Evolutionary conservation across 2,329 filamentous ascomycete genomes (phyloP), one percentile per base, ranked within the genome.

Genomic region (Ascocoryne sarcoides): DNA sequence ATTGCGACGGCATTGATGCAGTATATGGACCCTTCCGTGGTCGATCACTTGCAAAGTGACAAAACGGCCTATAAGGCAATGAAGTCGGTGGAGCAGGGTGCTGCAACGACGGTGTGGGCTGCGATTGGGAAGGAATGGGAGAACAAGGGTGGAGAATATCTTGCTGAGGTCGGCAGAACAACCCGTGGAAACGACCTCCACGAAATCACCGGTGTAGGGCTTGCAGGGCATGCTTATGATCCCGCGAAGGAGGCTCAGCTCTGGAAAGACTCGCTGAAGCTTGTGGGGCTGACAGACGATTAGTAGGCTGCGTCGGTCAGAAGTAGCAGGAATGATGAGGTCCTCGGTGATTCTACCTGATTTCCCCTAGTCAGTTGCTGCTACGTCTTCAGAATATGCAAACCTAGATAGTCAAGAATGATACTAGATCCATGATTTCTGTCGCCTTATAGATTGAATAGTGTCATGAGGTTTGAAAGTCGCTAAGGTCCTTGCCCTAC

Each of bases 61-160:
- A 14, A 32, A 16, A 32, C 8, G 15, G 10, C 15, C 15, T 32
- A n/a, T 7, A 32, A 32, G 14, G 14, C 7, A 7, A n/a, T 47
- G 51, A 37, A 57, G 49, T 48, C 19, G 45, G 49, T 20, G 43
- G 28, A 20, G 14, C n/a, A 26, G 4, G 37, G 18, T 4, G 35
- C 35, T 15, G 21, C 35, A 29, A 37, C 35, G 5, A 28, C 53
- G 4, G 60, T 67, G 2, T 64, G 56, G 52, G 64, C 64, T 0
- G 65, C 62, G 8, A 23, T 44, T 33, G 35, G 40, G 2, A 28
- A 33, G 34, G 29, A 30, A 17, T 46, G 32, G 36, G 44, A 69
- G 52, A 63, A 61, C 1, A 65, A 61, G 43, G 71, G 70, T 1
- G 68, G 68, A 1, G 59, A 57, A 43, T 72, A 70, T 46, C 49